A percentile compares a stretch with the other conserved stretches of the same genome.
Evolutionary conservation across 192 early-diverging fungal species (phyloP).

Genomic region (Backusella psychrophila): DNA sequence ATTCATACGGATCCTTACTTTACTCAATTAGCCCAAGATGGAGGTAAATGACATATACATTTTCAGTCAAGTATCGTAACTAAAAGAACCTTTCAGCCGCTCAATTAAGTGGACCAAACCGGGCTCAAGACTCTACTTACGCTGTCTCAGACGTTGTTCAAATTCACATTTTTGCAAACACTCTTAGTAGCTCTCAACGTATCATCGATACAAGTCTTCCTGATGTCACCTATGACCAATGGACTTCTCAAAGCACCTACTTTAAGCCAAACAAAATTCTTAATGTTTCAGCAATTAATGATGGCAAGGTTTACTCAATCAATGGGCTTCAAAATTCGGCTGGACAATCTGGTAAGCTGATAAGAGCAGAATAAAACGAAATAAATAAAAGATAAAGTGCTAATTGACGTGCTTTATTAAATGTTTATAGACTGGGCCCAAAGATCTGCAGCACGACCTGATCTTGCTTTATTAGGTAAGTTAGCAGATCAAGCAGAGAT

Average conservation of each 20-base stretch:
- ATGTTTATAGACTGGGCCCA: constrained; percentile 7
- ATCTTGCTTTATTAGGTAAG: constrained; percentile 13
- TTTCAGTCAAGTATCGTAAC: background rate
- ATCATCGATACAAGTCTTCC: constrained; percentile 6
- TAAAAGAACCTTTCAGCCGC: background rate
- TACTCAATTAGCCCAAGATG: constrained; percentile 10
- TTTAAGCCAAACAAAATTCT: background rate
- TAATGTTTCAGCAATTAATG: background rate
- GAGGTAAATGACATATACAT: background rate
- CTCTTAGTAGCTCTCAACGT: background rate
- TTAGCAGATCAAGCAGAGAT: background rate
- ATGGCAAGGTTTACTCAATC: background rate
- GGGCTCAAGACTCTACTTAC: background rate
- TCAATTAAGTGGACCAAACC: background rate
- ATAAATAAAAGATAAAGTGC: background rate
- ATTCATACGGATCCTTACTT: background rate
- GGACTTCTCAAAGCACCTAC: background rate
- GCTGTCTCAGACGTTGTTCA: background rate
- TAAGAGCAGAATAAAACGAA: background rate
- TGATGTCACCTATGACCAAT: background rate
- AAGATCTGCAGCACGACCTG: constrained; percentile 12
- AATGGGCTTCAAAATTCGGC: background rate
- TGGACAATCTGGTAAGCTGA: background rate
- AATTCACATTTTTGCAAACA: background rate
- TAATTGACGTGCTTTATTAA: background rate